phyloP scores from a whole-genome alignment of 345 rosid genomes.

The Salix dunnii region DNA sequence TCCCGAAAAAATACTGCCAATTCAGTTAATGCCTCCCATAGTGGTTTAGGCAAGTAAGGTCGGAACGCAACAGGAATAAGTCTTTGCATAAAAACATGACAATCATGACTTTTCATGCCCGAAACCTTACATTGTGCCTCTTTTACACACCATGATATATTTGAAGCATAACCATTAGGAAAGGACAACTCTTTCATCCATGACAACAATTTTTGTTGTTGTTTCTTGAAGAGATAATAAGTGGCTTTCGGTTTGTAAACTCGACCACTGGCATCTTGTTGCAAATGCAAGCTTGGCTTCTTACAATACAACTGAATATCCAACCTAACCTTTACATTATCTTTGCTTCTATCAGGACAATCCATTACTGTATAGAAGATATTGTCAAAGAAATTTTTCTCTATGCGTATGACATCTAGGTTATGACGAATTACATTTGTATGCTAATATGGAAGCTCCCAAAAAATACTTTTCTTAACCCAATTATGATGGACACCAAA shows the following conservation, averaged over 20 bases:
- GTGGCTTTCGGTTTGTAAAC: not conserved
- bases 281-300: not conserved
- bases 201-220: too few species aligned
- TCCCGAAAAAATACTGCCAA: too few species aligned
- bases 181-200: not conserved
- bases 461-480: not conserved
- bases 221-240: too few species aligned
- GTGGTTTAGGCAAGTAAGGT: too few species aligned
- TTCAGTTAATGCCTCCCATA: too few species aligned
- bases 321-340: not conserved
- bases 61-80: too few species aligned
- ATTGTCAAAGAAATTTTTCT: too few species aligned
- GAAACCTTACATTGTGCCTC: not conserved
- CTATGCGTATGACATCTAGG: not conserved
- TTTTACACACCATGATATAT: not conserved
- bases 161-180: slow-evolving; percentile 1
- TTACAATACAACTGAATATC: not conserved
- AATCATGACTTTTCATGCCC: not conserved
- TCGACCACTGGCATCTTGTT: not conserved
- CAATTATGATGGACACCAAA: not conserved
- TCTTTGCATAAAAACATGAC: too few species aligned
- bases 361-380: too few species aligned
- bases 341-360: slow-evolving; percentile 2
- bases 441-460: not conserved
- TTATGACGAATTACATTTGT: not conserved